Base-by-base conservation (phyloP, 257 asterid genomes). In the Cordia subcordata region DNA sequence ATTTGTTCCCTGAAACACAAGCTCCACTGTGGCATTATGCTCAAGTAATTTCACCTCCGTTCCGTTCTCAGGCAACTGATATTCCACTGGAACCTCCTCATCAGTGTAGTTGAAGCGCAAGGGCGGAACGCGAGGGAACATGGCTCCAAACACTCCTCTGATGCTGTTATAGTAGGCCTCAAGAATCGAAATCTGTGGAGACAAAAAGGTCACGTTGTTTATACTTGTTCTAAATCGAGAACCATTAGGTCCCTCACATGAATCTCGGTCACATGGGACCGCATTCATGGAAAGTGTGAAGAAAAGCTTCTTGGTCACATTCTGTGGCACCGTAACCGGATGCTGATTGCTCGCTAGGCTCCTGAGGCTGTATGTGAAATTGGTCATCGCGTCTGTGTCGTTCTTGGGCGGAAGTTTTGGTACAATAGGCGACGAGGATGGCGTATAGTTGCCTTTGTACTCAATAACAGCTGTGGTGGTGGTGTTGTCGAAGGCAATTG, bases 1-100 rank as follows among this genome's bases (percentile, higher is more conserved):
- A 54, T 74, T 79, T 0, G 95, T 86, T 3, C 81, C 86, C 22
- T 86, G 95, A n/a, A 75, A 71, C 33, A 83, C 85, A 46, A 86
- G 27, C 74, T 83, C 95, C 62, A 86, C 87, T 0, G 68, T 63
- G 14, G 80, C 56, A 40, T 82, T 80, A 58, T 77, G 79, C 11
- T 77, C 66, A 0, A 86, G 72, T 12, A 77, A 75, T 15, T 51
- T 68, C 10, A 81, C 85, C 8, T 62, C 73, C 0, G 91, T 77
- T 1, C 69, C 72, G 0, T 53, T 55, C 0, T 22, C 20, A 9
- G 86, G 71, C 8, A 10, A 33, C 60, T 50, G 66, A 0, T 66
- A 20, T 8, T 10, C 22, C 8, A 10, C 0, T 58, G 57, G 8
- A n/a, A n/a, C n/a, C n/a, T n/a, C n/a, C n/a, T n/a, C n/a, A n/a